phyloP scores from a whole-genome alignment of 768 basidiomycete genomes.

The Serendipita sp. region DNA sequence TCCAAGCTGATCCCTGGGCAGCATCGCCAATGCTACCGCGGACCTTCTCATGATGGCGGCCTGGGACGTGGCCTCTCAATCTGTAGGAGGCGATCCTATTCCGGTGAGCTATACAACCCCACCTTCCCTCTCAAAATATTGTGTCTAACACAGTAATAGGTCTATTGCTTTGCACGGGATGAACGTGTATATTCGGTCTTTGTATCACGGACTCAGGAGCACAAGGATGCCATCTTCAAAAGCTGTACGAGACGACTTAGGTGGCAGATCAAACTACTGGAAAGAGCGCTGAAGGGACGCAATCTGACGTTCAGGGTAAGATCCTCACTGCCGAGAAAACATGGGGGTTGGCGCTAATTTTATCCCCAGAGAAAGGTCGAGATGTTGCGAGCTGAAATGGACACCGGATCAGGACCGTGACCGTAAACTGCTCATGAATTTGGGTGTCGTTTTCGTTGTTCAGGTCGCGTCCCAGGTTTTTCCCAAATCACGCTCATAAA shows the following conservation, averaged over 20 bases:
- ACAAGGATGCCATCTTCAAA: conserved; percentile 28
- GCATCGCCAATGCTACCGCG: conserved; percentile 76
- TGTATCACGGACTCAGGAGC: conserved; percentile 23
- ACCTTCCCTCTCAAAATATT: too few relatives aligned
- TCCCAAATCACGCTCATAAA: conserved; percentile 38
- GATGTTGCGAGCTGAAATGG: conserved; percentile 41
- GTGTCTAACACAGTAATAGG: conserved; percentile 23
- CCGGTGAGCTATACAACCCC: conserved; percentile 34
- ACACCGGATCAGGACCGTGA: conserved; percentile 34
- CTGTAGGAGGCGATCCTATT: conserved; percentile 45
- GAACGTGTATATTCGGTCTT: conserved; percentile 69
- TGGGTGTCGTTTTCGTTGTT: too few relatives aligned
- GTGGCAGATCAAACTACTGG: conserved; percentile 53
- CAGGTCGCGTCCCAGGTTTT: conserved; percentile 19
- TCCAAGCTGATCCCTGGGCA: conserved; percentile 17
- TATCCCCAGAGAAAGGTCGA: conserved; percentile 43
- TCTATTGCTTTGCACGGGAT: conserved; percentile 90
- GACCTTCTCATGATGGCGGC: conserved; percentile 71
- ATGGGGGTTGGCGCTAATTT: conserved; percentile 8
- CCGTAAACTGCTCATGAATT: too few relatives aligned
- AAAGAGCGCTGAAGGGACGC: conserved; percentile 48
- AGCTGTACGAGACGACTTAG: conserved; percentile 36
- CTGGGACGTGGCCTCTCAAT: conserved; percentile 51
- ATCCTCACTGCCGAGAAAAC: conserved; percentile 2
- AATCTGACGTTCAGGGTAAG: conserved; percentile 49